These are phyloP conservation scores for Cyclotella cryptica DNA, from an alignment of 108 stramenopile species.

Conservation along the genomic window DNA sequence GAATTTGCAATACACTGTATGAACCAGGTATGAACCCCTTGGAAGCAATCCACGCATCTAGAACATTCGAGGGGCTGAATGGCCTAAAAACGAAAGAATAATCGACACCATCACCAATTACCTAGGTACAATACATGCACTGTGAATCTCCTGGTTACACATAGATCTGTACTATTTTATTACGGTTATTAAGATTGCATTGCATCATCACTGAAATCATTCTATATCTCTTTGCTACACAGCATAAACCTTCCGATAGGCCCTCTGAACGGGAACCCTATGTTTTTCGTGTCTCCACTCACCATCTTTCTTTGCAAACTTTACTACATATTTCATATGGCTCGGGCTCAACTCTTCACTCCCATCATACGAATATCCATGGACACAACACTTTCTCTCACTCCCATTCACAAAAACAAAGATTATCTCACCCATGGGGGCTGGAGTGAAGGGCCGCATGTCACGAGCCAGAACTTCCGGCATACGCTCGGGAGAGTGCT, in stretches of 20 bases:
- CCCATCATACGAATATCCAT: slow-evolving; percentile 10
- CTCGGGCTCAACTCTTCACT: not conserved
- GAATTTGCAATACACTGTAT: too few species aligned
- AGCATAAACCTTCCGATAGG: not conserved
- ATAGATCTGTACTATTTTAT: too few species aligned
- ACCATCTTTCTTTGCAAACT: not conserved
- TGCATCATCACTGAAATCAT: too few species aligned
- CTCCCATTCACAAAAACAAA: slow-evolving; percentile 13
- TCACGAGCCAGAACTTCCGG: slow-evolving; percentile 17
- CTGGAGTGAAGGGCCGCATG: slow-evolving; percentile 14
- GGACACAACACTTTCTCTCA: slow-evolving; percentile 14
- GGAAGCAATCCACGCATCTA: too few species aligned
- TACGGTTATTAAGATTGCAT: too few species aligned
- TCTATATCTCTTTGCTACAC: too few species aligned
- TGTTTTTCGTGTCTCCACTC: slow-evolving; percentile 7
- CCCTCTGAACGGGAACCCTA: slow-evolving; percentile 1
- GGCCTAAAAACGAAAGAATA: too few species aligned
- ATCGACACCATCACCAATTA: too few species aligned
- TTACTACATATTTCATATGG: slow-evolving; percentile 7
- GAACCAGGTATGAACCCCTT: too few species aligned
- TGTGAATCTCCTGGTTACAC: too few species aligned
- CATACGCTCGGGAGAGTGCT: not conserved
- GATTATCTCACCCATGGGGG: slow-evolving; percentile 4
- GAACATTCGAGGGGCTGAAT: too few species aligned
- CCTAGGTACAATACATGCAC: too few species aligned